These are phyloP conservation scores for Suillus bovinus DNA, from an alignment of 768 basidiomycete genomes.

Conservation along the genomic window DNA sequence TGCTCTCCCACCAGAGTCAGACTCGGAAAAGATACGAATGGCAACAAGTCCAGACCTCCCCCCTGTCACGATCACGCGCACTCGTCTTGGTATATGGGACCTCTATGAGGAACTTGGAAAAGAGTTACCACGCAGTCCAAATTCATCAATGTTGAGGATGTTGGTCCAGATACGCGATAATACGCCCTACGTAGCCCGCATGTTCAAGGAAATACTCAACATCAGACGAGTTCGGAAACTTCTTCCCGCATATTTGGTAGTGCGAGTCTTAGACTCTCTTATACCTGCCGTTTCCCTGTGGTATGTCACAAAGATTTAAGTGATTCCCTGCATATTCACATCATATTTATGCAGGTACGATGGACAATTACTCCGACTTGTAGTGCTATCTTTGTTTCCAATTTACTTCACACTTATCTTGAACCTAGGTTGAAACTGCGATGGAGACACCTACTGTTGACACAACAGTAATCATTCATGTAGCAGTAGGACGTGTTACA, in stretches of 20 bases:
- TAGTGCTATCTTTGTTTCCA: conserved; percentile 30
- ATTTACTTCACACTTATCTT: conserved; percentile 14
- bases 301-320: conserved; percentile 32
- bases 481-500: conserved; percentile 54
- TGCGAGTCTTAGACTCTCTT: conserved; percentile 47
- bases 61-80: conserved; percentile 60
- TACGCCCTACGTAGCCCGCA: conserved; percentile 63
- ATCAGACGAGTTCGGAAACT: conserved; percentile 52
- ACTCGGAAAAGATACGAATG: conserved; percentile 3
- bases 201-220: conserved; percentile 60
- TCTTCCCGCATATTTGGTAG: conserved; percentile 45
- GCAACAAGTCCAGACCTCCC: conserved; percentile 30
- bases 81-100: conserved; percentile 72
- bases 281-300: conserved; percentile 66
- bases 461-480: conserved; percentile 49
- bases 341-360: conserved; percentile 48
- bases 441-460: conserved; percentile 65
- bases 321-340: conserved; percentile 3
- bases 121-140: conserved; percentile 39
- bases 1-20: background rate
- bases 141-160: conserved; percentile 44
- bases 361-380: conserved; percentile 65
- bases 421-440: conserved; percentile 57
- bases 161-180: conserved; percentile 46
- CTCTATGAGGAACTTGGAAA: conserved; percentile 60